These are phyloP conservation scores for Colletotrichum sidae DNA, from an alignment of 2,329 filamentous ascomycete genomes.

Conservation along the genomic window DNA sequence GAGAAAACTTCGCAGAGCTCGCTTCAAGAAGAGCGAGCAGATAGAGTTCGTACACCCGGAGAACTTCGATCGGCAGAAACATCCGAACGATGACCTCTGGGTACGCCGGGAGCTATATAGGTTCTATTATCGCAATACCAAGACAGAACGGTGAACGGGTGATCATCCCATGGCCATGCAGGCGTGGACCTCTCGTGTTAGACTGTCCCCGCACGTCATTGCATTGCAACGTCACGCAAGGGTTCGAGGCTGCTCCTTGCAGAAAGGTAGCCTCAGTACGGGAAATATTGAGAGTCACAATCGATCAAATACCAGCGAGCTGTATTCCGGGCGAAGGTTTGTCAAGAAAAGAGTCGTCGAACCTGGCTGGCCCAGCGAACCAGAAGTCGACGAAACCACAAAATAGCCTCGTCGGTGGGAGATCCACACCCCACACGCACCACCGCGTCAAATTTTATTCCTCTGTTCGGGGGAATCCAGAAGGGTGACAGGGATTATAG, in stretches of 20 bases:
- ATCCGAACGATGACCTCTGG: background rate
- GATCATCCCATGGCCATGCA: constrained; percentile 12
- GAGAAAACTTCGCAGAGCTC: background rate
- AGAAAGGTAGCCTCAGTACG: background rate
- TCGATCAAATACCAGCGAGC: background rate
- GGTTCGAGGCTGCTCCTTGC: constrained; percentile 19
- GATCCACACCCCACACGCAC: background rate
- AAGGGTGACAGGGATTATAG: constrained; percentile 12
- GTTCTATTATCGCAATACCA: constrained; percentile 13
- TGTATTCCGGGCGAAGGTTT: background rate
- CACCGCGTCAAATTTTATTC: no score
- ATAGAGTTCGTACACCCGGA: constrained; percentile 1
- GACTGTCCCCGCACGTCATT: constrained; percentile 28
- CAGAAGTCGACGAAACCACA: constrained; percentile 10
- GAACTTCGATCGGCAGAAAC: background rate
- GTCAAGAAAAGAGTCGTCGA: background rate
- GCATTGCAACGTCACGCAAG: constrained; percentile 37
- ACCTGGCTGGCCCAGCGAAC: background rate
- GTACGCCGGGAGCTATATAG: constrained; percentile 21
- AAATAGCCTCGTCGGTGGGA: constrained; percentile 21
- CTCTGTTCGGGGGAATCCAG: constrained; percentile 5
- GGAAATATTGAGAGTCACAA: background rate
- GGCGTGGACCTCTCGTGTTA: background rate
- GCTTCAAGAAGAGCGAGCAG: background rate
- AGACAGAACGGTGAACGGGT: constrained; percentile 20